Evolutionary conservation across 768 basidiomycete genomes (phyloP), one percentile per base, ranked within the genome.

Genomic region (Boletus reticuloceps): DNA sequence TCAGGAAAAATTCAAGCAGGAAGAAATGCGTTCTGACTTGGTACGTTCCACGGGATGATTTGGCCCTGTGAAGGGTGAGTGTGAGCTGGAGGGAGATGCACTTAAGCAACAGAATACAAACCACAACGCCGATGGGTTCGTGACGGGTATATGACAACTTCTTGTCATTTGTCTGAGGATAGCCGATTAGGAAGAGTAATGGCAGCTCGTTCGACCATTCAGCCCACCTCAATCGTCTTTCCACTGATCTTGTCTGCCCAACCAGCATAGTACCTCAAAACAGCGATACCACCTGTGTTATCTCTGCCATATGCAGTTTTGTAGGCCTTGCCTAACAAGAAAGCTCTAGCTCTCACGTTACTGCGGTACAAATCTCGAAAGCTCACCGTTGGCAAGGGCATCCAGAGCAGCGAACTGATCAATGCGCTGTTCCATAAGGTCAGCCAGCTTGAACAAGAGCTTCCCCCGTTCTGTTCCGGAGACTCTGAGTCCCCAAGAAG

Each of bases 241-340:
- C 56, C 56, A 12, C 31, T 58, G 20, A 58, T 50, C 17, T 58
- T 58, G 48, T 58, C 56, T 29, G 56, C 56, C 56, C 56, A 58
- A 25, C 56, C 56, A 38, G 48, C 56, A 25, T 58, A 58, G 56
- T 58, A 58, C 17, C 55, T 44, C 17, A 58, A 4, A 9, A 50
- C 25, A 37, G 39, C 34, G 25, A 56, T 37, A 12, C 32, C 40
- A 37, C 53, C 45, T 10, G 27, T 42, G 9, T 40, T 56, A 25
- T 56, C 55, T 17, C 19, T 10, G 12, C 17, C 19, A 22, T 44
- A 17, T 17, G 56, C 56, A 32, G 43, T 25, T 6, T 29, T 50
- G 48, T 50, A 57, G 19, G 56, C 47, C 20, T 58, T 58, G 47
- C 55, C 56, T 58, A 31, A 6, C 25, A 3, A 46, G 9, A 11